Evolutionary conservation across 495 filamentous ascomycete species (phyloP), one percentile per base, ranked within the genome.

Genomic region (Penicillium antarcticum): DNA sequence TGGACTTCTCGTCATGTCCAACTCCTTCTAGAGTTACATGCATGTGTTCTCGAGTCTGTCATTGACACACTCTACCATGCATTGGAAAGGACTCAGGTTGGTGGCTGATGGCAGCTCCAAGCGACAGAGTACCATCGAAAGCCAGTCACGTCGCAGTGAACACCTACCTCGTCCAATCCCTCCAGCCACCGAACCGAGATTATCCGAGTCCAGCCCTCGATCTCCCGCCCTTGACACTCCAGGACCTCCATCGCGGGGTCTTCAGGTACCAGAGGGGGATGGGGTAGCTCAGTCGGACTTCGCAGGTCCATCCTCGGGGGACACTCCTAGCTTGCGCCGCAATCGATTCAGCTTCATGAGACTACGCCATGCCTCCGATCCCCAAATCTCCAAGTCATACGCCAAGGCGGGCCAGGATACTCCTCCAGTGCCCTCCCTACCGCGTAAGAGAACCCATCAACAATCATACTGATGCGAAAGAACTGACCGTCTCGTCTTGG

Each of bases 341-440:
- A 72, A 86, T 52, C 86, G 92, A 31, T 97, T 97, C 65, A 94
- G 87, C 65, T 84, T 97, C 71, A 80, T 96, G 70, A 89, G 86
- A 65, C 86, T 95, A 61, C 86, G 92, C 42, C 88, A 97, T 81
- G 91, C 89, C 41, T 96, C 92, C 13, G 94, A 98, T 68, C 88
- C 94, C 40, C 91, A 96, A 62, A 76, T 97, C 44, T 90, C 89
- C 9, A 89, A 85, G 60, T 87, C 88, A 37, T 91, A 86, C 65
- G 81, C 87, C 48, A 86, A 89, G 55, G 86, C 78, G 33, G 55
- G 49, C 33, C 72, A 80, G 42, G 74, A 77, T 46, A 63, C 76
- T n/a, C 90, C 89, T 36, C 88, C 88, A 9, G 71, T 95, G 46
- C 90, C 89, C 39, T 85, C 85, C 19, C 68, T 92, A 57, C 89